Evolutionary conservation across 768 basidiomycete genomes (phyloP).

Genomic region (Amanita phalloides): DNA sequence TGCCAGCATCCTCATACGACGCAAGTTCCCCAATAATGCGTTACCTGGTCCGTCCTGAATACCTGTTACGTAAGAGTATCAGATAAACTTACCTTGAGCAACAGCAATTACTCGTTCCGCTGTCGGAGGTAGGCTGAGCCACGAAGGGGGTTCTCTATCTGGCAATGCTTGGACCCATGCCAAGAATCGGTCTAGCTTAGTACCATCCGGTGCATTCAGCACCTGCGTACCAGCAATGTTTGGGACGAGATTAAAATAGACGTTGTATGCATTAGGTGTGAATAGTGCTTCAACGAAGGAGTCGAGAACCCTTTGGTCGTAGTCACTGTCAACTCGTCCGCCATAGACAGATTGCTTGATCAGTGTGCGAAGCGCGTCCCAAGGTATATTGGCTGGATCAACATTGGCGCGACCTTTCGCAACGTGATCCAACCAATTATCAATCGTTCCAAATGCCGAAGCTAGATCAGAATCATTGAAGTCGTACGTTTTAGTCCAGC

Average conservation of each 20-base stretch:
- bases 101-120: slow-evolving; percentile 89
- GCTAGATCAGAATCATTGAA: slow-evolving; percentile 99
- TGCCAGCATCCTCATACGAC: slow-evolving; percentile 84
- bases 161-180: slow-evolving; percentile 84
- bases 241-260: slow-evolving; percentile 84
- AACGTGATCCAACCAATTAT: slow-evolving; percentile 72
- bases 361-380: slow-evolving; percentile 88
- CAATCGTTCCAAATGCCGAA: slow-evolving; percentile 86
- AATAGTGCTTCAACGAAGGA: slow-evolving; percentile 90
- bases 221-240: slow-evolving; percentile 43
- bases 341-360: slow-evolving; percentile 97
- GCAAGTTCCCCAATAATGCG: slow-evolving; percentile 72
- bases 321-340: slow-evolving; percentile 88
- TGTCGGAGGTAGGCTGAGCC: slow-evolving; percentile 87
- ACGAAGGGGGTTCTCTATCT: slow-evolving; percentile 88
- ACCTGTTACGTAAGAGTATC: not conserved
- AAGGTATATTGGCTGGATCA: slow-evolving; percentile 86
- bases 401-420: slow-evolving; percentile 89
- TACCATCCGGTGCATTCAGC: slow-evolving; percentile 79
- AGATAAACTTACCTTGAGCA: slow-evolving; percentile 62
- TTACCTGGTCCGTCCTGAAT: slow-evolving; percentile 40
- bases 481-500: slow-evolving; percentile 96
- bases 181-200: slow-evolving; percentile 84
- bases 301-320: slow-evolving; percentile 88
- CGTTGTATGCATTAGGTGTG: slow-evolving; percentile 81